Percentiles rank a stretch among this genome's conserved stretches.
Evolutionary conservation across 306 rosid genomes (phyloP).

Genomic region (Acacia melanoxylon): DNA sequence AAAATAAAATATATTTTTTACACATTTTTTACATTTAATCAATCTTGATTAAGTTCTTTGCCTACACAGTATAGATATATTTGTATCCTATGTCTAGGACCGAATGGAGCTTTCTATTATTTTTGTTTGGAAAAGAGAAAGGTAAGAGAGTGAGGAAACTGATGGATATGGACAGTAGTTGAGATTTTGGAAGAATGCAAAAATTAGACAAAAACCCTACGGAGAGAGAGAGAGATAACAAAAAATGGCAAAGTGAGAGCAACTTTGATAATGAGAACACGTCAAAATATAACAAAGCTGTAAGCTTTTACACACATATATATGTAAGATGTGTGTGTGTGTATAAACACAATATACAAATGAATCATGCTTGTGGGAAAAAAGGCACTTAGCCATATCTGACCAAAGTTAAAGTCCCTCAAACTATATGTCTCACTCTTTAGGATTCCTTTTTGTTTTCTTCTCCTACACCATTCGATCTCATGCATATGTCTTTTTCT

Average conservation of each 20-base stretch:
- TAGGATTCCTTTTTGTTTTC: background rate
- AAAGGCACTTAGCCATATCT: background rate
- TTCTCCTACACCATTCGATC: background rate
- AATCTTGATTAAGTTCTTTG: too few relatives aligned
- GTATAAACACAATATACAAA: background rate
- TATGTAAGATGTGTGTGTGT: background rate
- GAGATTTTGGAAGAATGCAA: background rate
- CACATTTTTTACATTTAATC: too few relatives aligned
- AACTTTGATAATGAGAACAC: background rate
- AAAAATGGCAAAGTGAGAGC: constrained; percentile 2
- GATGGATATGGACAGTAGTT: background rate
- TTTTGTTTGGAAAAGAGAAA: background rate
- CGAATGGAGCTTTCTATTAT: background rate
- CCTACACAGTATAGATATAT: too few relatives aligned
- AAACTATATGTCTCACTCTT: background rate
- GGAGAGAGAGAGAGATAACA: background rate
- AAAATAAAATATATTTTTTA: too few relatives aligned
- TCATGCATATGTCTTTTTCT: background rate
- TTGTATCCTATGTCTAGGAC: too few relatives aligned
- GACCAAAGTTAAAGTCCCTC: background rate
- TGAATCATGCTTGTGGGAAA: background rate
- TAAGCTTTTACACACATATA: background rate
- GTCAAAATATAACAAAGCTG: background rate
- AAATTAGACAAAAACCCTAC: background rate
- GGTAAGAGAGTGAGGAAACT: background rate